Conservation (phyloP, 2,329 filamentous ascomycete genomes). For the Paraconiothyrium brasiliense region DNA sequence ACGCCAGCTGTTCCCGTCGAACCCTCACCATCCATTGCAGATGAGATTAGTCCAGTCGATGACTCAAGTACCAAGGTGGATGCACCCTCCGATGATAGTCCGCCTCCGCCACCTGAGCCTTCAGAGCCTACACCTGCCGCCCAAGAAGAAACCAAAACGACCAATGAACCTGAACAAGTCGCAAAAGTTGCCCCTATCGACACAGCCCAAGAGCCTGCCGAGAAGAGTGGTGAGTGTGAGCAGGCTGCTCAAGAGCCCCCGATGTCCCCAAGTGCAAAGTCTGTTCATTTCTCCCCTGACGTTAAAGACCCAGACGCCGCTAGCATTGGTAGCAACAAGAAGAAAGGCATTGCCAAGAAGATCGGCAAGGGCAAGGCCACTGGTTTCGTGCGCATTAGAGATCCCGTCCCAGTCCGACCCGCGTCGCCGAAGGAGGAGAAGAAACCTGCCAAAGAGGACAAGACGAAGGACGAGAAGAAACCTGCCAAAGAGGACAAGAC, state of each 20-base stretch:
- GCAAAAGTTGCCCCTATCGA: constrained; percentile 21
- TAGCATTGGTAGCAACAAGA: constrained; percentile 42
- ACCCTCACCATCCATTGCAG: constrained; percentile 14
- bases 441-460: constrained; percentile 30
- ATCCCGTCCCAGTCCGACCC: constrained; percentile 31
- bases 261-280: constrained; percentile 43
- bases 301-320: constrained; percentile 47
- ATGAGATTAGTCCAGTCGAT: not conserved
- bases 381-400: constrained; percentile 45
- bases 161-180: constrained; percentile 23
- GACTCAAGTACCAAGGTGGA: constrained; percentile 16
- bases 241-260: constrained; percentile 44
- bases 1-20: constrained; percentile 23
- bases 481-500: constrained; percentile 24
- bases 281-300: constrained; percentile 50
- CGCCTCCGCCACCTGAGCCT: constrained; percentile 9
- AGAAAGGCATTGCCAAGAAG: constrained; percentile 32
- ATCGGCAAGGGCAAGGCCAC: constrained; percentile 41
- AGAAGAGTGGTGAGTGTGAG: constrained; percentile 51
- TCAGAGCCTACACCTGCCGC: not conserved
- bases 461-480: constrained; percentile 47
- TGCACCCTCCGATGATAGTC: constrained; percentile 17
- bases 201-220: constrained; percentile 26
- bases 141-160: constrained; percentile 1
- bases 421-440: constrained; percentile 41